Evolutionary conservation across 2,329 filamentous ascomycete species (phyloP).

Genomic region (Penicillium sp.): DNA sequence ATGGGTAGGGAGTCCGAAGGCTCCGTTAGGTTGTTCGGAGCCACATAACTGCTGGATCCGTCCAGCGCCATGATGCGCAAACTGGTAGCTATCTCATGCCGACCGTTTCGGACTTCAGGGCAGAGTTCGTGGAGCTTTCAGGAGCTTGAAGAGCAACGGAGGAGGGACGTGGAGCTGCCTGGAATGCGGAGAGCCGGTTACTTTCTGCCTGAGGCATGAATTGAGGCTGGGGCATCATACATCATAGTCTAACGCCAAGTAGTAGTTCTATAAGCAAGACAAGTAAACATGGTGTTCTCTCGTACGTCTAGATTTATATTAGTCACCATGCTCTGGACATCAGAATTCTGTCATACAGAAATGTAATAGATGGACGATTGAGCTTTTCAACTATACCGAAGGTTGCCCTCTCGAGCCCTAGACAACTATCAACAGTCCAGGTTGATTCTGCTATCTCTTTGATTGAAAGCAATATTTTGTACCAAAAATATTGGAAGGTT

Average conservation of each 20-base stretch:
- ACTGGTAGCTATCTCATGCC: conserved; percentile 41
- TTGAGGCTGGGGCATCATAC: background rate
- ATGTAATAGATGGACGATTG: background rate
- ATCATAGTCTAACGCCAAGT: too few species aligned
- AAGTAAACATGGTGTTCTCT: too few species aligned
- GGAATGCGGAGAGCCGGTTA: conserved; percentile 25
- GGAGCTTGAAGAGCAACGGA: conserved; percentile 28
- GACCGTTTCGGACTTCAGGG: conserved; percentile 26
- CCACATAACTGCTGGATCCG: conserved; percentile 73
- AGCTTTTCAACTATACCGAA: background rate
- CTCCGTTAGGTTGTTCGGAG: conserved; percentile 67
- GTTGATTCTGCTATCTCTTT: background rate
- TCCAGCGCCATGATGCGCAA: conserved; percentile 70
- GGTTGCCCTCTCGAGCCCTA: background rate
- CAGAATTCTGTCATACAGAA: background rate
- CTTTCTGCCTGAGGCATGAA: conserved; percentile 21
- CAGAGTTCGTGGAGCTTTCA: conserved; percentile 32
- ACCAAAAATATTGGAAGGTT: background rate
- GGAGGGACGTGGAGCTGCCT: conserved; percentile 14
- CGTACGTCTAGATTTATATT: too few species aligned
- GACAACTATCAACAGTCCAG: background rate
- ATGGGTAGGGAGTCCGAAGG: conserved; percentile 76
- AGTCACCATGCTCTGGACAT: too few species aligned
- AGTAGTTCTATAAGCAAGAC: too few species aligned
- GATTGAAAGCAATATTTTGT: background rate